Conservation (phyloP, 768 basidiomycete species). For the Lentinula boryana region DNA sequence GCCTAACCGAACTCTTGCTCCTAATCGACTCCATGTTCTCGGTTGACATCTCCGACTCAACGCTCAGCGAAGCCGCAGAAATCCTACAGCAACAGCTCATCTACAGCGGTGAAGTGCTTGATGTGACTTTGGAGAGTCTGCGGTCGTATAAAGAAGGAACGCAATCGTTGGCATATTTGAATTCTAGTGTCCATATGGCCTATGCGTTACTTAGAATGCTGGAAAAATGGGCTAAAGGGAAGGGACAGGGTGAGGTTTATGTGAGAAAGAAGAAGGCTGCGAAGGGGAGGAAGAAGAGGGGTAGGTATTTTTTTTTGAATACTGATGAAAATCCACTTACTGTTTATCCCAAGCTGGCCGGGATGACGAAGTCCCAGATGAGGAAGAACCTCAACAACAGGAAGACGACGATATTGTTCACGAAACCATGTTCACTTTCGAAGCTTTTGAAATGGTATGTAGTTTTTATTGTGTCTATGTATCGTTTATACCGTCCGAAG, state of each 20-base stretch:
- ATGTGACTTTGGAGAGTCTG: constrained; percentile 77
- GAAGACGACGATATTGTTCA: constrained; percentile 60
- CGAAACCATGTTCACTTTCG: constrained; percentile 90
- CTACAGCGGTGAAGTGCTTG: constrained; percentile 93
- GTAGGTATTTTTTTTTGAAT: constrained; percentile 6
- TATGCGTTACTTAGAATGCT: constrained; percentile 86
- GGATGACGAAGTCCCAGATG: constrained; percentile 65
- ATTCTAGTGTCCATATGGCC: constrained; percentile 77
- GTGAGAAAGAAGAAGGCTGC: constrained; percentile 60
- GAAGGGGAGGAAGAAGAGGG: constrained; percentile 38
- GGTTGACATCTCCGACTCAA: constrained; percentile 36
- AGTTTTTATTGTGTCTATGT: constrained; percentile 18
- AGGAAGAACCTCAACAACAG: constrained; percentile 59
- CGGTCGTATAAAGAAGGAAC: constrained; percentile 76
- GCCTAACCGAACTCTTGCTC: constrained; percentile 85
- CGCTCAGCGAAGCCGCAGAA: constrained; percentile 68
- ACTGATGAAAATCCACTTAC: constrained; percentile 17
- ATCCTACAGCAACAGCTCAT: constrained; percentile 85
- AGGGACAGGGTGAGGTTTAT: constrained; percentile 54
- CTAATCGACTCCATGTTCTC: constrained; percentile 82
- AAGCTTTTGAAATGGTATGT: constrained; percentile 79
- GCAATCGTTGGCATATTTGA: constrained; percentile 75
- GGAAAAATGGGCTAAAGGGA: constrained; percentile 78
- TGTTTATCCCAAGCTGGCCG: constrained; percentile 20
- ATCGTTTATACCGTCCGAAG: background rate